A percentile compares a stretch with the other conserved stretches of the same genome.
phyloP scores from a whole-genome alignment of 495 filamentous ascomycete genomes.

The Penicillium lividum region DNA sequence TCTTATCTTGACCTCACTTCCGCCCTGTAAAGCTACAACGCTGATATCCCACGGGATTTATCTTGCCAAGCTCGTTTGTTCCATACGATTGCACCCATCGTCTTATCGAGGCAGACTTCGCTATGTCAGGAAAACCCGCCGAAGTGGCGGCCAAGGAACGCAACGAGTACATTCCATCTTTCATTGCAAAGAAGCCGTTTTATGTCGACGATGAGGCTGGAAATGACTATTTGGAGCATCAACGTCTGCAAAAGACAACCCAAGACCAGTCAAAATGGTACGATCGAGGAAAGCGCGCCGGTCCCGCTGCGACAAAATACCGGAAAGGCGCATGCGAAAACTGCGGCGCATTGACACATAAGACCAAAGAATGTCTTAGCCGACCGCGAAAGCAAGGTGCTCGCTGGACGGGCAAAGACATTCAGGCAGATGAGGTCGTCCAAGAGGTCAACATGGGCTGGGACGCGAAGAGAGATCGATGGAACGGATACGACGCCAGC shows the following conservation, averaged over 20 bases:
- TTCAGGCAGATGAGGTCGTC: constrained; percentile 87
- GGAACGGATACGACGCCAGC: constrained; percentile 92
- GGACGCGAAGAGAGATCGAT: constrained; percentile 98
- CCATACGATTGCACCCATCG: neutral
- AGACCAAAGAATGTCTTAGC: constrained; percentile 88
- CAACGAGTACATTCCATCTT: constrained; percentile 98
- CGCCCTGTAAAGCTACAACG: neutral
- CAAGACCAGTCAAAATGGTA: constrained; percentile 81
- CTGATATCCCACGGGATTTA: neutral
- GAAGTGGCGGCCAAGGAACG: constrained; percentile 66
- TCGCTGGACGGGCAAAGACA: constrained; percentile 89
- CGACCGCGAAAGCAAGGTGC: constrained; percentile 89
- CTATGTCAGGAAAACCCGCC: constrained; percentile 52
- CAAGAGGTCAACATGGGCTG: constrained; percentile 84
- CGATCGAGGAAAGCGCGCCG: constrained; percentile 77
- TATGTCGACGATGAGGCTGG: constrained; percentile 84
- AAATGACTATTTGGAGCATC: constrained; percentile 94
- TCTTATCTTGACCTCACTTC: neutral
- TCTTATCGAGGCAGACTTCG: neutral
- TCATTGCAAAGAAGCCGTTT: constrained; percentile 98
- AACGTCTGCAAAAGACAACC: constrained; percentile 73
- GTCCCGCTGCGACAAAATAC: constrained; percentile 89
- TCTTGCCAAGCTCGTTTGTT: neutral
- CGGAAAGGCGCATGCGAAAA: constrained; percentile 98
- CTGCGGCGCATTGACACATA: constrained; percentile 95